These are phyloP conservation scores for Syzygium jambos DNA, from an alignment of 345 rosid species.

Conservation along the genomic window DNA sequence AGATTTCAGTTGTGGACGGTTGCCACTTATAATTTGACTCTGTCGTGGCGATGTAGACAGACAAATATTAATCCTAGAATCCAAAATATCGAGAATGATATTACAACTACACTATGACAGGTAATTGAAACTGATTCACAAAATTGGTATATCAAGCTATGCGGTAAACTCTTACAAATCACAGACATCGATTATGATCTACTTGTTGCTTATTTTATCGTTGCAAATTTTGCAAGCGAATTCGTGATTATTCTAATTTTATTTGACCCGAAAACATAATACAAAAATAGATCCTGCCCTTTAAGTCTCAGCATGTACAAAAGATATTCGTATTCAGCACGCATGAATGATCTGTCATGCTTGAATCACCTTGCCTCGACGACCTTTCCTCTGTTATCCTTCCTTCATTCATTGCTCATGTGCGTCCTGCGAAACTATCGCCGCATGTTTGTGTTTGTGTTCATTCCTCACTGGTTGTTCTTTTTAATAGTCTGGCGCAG, in stretches of 20 bases:
- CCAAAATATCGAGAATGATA: not conserved
- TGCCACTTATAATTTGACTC: not conserved
- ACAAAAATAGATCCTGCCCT: not conserved
- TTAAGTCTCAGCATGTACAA: not conserved
- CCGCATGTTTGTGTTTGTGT: not conserved
- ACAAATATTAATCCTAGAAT: not conserved
- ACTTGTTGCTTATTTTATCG: not conserved
- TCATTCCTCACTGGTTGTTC: not conserved
- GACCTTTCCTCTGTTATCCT: not conserved
- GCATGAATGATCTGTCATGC: not conserved
- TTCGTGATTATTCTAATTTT: not conserved
- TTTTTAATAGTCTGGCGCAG: not conserved
- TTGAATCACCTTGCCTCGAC: not conserved
- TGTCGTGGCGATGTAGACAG: not conserved
- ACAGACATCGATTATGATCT: not conserved
- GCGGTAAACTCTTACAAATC: not conserved
- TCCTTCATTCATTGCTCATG: not conserved
- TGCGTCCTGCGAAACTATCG: not conserved
- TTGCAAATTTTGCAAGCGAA: not conserved
- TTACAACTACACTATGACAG: not conserved
- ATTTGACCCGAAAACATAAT: not conserved
- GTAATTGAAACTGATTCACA: not conserved
- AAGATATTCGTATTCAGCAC: not conserved
- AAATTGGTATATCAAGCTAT: not conserved
- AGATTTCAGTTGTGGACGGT: not conserved